These are phyloP conservation scores for Globisporangium recalcitrans DNA, from an alignment of 352 stramenopile genomes.

Conservation along the genomic window DNA sequence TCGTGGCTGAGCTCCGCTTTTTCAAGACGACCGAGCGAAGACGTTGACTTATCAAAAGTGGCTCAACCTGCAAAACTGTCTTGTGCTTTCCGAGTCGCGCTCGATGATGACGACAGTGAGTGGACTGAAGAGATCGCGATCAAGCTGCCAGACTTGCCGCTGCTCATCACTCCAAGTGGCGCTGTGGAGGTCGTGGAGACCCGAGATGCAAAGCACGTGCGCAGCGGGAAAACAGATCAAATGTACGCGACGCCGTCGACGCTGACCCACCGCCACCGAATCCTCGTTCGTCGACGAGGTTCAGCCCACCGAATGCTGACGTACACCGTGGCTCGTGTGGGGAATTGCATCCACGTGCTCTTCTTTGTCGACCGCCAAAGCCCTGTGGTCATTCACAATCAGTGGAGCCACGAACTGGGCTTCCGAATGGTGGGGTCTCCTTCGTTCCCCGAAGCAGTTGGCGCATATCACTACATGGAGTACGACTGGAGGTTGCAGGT, in stretches of 20 bases:
- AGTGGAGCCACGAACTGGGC: conserved; percentile 45
- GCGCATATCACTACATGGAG: conserved; percentile 51
- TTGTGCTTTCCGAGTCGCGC: conserved; percentile 37
- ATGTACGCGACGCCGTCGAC: conserved; percentile 45
- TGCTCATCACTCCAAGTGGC: conserved; percentile 28
- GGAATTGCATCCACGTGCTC: conserved; percentile 46
- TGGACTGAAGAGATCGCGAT: conserved; percentile 49
- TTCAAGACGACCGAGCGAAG: conserved; percentile 32
- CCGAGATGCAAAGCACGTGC: conserved; percentile 9
- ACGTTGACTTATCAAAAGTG: conserved; percentile 23
- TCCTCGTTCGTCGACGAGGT: conserved; percentile 47
- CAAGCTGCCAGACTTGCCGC: conserved; percentile 29
- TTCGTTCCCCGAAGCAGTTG: conserved; percentile 49
- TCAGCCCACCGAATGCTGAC: conserved; percentile 65
- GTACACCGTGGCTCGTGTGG: conserved; percentile 52
- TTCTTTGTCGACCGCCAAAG: conserved; percentile 69
- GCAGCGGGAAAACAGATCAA: conserved; percentile 11
- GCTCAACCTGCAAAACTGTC: conserved; percentile 36
- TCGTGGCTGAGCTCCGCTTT: conserved; percentile 54
- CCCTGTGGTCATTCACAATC: conserved; percentile 60
- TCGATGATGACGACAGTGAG: conserved; percentile 32
- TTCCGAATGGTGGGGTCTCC: conserved; percentile 41
- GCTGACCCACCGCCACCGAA: conserved; percentile 37
- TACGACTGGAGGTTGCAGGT: conserved; percentile 68
- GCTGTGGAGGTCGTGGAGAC: conserved; percentile 24